Base-by-base conservation (phyloP, 306 rosid species). In the Begonia peltatifolia region DNA sequence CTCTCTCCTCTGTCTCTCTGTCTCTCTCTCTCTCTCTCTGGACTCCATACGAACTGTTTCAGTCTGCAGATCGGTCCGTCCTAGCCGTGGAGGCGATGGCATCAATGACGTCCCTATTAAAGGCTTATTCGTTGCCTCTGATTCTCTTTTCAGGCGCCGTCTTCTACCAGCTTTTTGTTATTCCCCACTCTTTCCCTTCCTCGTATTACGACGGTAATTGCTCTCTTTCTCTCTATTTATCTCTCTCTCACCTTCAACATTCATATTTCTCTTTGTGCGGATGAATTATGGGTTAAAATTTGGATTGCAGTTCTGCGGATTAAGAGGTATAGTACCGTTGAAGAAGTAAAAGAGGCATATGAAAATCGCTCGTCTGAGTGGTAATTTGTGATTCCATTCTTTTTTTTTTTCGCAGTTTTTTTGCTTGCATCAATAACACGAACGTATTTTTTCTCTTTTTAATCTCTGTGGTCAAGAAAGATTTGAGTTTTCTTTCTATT, bases 111-210 rank as follows among this genome's bases (percentile, higher is more conserved):
- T 82, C 87, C 41, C 47, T 50, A 42, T 25, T 82, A 66, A 85
- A 63, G 76, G 85, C 95, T 23, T 90, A 90, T 65, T 57, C 74
- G 9, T 43, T 80, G 30, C 99, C 99, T 55, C 55, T 76, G 42
- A 0, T 83, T 61, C 99, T 86, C 50, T 82, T 89, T 44, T 41
- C 62, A 5, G 83, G 64, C 9, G 87, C 93, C 52, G 63, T 84
- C 56, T 74, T 66, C 74, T 89, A 74, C 63, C 97, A 89, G 68
- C 93, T 89, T 54, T 56, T 70, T 46, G 64, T 89, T 12, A 74
- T 88, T 61, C 95, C 97, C 68, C 82, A 72, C 30, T 74, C 95
- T 20, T 89, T 78, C 54, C 97, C 95, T 68, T 61, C 79, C 47
- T 79, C 97, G 47, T 87, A 85, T 47, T 89, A 84, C 62, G 94